Base-by-base conservation (phyloP, 495 filamentous ascomycete species). In the Aspergillus baeticus region DNA sequence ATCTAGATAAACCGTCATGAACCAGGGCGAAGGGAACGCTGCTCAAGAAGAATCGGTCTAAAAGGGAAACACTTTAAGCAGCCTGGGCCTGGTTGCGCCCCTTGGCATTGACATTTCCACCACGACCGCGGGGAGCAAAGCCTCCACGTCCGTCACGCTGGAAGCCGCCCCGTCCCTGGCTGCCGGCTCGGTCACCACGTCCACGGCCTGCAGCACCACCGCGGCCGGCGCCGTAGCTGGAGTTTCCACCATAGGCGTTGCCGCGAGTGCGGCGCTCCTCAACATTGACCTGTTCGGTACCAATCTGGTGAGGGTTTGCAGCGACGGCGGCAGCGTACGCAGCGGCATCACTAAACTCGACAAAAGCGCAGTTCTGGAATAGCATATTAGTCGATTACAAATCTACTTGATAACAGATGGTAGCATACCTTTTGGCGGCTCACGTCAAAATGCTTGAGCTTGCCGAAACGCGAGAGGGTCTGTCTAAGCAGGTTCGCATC, bases 331-430 rank as follows among this genome's bases (percentile, higher is more conserved):
- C 87, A 61, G 85, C 77, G 68, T 93, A 97, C 18, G 83, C 90
- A 43, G 90, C 80, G 43, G 82, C 64, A 36, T 88, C 88, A 62
- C 84, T 85, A 67, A 95, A 98, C 66, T 98, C 95, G 58, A 96
- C 89, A 67, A 96, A 96, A 23, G 94, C 95, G 66, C 91, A 96
- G 77, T 92, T 97, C 95, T 97, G 63, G 17, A 14, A 39, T 8
- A 29, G 29, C 10, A 43, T 6, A 17, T 57, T 51, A 56, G 55
- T 41, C 15, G 14, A 20, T 34, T n/a, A n/a, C n/a, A n/a, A n/a
- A n/a, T n/a, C n/a, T n/a, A n/a, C n/a, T n/a, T n/a, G n/a, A n/a
- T n/a, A n/a, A n/a, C n/a, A n/a, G n/a, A n/a, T n/a, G n/a, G n/a
- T n/a, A n/a, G n/a, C 18, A 63, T 82, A 96, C 93, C 91, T 95